A percentile compares a stretch with the other conserved stretches of the same genome.
phyloP scores from a whole-genome alignment of 371 early-diverging fungal species.

The Fennellomyces sp. region DNA sequence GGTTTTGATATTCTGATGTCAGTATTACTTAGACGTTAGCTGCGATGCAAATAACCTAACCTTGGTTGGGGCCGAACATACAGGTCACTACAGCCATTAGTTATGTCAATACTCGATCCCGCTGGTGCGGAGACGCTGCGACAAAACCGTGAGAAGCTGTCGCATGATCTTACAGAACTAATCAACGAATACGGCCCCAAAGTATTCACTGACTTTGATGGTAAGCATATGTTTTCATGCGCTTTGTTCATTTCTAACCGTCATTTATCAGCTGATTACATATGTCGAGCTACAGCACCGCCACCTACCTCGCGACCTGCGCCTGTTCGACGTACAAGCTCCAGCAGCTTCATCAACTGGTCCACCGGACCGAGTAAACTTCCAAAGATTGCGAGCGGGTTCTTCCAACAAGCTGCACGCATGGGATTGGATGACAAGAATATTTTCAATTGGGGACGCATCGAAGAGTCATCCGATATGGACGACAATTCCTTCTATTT shows the following conservation, averaged over 20 bases:
- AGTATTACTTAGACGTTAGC: too few species aligned
- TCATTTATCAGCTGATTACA: not conserved
- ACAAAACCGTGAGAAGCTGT: constrained; percentile 72
- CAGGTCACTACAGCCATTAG: constrained; percentile 84
- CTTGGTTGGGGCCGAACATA: too few species aligned
- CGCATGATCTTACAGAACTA: constrained; percentile 74
- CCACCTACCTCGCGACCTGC: constrained; percentile 9
- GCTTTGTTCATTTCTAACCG: not conserved
- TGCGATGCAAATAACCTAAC: too few species aligned
- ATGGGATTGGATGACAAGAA: constrained; percentile 60
- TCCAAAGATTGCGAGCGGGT: constrained; percentile 34
- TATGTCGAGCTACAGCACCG: not conserved
- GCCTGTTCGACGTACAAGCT: constrained; percentile 15
- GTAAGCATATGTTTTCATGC: constrained; percentile 33
- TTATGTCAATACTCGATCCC: constrained; percentile 70
- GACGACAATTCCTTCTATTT: constrained; percentile 56
- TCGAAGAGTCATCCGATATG: constrained; percentile 42
- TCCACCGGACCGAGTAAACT: constrained; percentile 11
- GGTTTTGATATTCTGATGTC: constrained; percentile 85
- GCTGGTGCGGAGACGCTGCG: constrained; percentile 62
- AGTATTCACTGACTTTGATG: constrained; percentile 81
- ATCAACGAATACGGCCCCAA: constrained; percentile 90
- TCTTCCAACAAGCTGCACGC: constrained; percentile 41
- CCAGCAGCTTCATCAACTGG: constrained; percentile 22
- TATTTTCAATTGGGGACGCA: constrained; percentile 60